Evolutionary conservation across 2,329 filamentous ascomycete genomes (phyloP).

Genomic region (Monosporascus sp.): DNA sequence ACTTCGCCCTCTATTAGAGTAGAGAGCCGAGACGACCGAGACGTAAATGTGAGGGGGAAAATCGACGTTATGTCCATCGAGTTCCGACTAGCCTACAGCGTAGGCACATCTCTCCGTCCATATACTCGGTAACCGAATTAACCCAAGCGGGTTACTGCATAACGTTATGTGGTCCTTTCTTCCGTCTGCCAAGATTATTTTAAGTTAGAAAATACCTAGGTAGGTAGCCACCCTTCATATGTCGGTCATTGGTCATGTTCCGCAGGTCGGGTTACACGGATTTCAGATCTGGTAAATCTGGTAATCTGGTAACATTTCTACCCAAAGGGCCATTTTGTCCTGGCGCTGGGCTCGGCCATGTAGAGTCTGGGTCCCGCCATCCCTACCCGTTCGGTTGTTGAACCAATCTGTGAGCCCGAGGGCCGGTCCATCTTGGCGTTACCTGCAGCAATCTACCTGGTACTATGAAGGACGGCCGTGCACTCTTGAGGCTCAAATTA

Average conservation of each 20-base stretch:
- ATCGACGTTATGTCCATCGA: no score
- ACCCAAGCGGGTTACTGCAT: no score
- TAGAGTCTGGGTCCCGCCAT: neutral
- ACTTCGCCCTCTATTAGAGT: no score
- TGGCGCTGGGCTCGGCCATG: neutral
- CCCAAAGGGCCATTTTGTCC: neutral
- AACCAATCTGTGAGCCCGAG: neutral
- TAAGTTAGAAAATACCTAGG: no score
- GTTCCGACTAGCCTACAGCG: no score
- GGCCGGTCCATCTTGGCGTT: neutral
- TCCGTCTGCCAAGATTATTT: no score
- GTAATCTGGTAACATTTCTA: neutral
- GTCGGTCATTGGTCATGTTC: neutral
- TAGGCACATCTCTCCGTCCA: no score
- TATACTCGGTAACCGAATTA: no score
- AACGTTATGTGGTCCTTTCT: no score
- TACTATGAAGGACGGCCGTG: neutral
- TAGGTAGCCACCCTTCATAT: no score
- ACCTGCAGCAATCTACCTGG: neutral
- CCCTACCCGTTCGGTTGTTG: neutral
- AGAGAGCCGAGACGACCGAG: no score
- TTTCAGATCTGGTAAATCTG: neutral
- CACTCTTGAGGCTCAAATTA: neutral
- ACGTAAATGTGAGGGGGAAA: no score
- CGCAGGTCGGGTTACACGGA: neutral